Conservation (phyloP, 331 rosid species). For the Rhamnella rubrinervis region DNA sequence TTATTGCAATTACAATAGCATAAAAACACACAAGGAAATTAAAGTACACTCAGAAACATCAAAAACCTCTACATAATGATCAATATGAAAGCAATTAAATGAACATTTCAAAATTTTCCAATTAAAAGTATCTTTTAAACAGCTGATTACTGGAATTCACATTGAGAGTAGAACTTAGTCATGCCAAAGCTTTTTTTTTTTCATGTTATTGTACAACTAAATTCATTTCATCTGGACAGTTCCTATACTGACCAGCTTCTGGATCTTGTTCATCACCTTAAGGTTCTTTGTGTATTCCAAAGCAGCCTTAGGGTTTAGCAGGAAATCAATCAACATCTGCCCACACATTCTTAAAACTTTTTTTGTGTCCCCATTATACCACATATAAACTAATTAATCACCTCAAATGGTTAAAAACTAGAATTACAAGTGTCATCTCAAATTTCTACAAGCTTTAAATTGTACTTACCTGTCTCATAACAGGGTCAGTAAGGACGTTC, state of each 20-base stretch:
- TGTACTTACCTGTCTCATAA: constrained; percentile 83
- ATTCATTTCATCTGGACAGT: constrained; percentile 73
- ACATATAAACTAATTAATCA: background rate
- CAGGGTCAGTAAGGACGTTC: constrained; percentile 86
- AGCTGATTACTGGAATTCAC: constrained; percentile 25
- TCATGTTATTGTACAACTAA: background rate
- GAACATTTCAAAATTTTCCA: constrained; percentile 39
- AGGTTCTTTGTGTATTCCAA: constrained; percentile 89
- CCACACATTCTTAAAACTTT: constrained; percentile 9
- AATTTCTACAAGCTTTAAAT: background rate
- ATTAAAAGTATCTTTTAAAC: background rate
- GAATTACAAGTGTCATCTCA: background rate
- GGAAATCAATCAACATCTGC: constrained; percentile 88
- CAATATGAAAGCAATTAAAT: constrained; percentile 11
- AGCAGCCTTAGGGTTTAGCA: constrained; percentile 87
- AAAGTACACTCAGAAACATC: background rate
- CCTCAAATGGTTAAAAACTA: background rate
- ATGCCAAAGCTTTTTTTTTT: constrained; percentile 13
- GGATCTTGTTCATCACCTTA: constrained; percentile 88
- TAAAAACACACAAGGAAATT: too few relatives aligned
- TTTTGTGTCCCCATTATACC: background rate
- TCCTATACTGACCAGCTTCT: constrained; percentile 85
- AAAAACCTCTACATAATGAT: constrained; percentile 14
- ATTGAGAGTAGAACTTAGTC: constrained; percentile 27
- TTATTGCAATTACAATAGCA: too few relatives aligned